Evolutionary conservation across 2,329 filamentous ascomycete species (phyloP), one percentile per base, ranked within the genome.

Genomic region (Elsinoe ampelina): DNA sequence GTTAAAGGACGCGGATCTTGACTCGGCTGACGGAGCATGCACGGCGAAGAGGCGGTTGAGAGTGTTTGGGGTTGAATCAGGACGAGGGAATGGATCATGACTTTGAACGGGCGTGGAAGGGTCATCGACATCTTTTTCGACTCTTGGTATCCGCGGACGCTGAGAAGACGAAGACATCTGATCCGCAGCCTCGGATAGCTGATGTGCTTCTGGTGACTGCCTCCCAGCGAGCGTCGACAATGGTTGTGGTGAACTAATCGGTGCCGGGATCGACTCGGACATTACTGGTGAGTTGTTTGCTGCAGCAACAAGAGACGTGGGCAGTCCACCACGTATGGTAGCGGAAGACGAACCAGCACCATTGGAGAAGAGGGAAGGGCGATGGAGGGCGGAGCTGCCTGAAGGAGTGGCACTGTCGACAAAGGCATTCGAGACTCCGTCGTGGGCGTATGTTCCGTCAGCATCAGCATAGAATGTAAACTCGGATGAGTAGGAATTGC

Each of bases 101-200:
- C 61, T 65, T 32, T 72, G 36, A 2, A 56, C 67, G 13, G 72
- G 70, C 1, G 69, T 71, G 8, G 68, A 72, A 0, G 75, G 74
- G 62, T 78, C 75, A 64, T 78, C 75, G 50, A 67, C 71, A 64
- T 75, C 74, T 63, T 78, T 78, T 60, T 76, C 73, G 5, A 72
- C 75, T 45, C 67, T 63, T 12, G 73, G 70, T 22, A 77, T 70
- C 38, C 65, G 66, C 30, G 61, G 60, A 39, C 62, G 59, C 54
- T 63, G 39, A n/a, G 50, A 54, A 11, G 57, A 54, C 13, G 48
- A 47, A 10, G 57, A 38, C 30, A 52, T 58, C 11, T 58, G 48
- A 26, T 30, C 36, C 26, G n/a, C 41, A 8, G 39, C 42, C 30
- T 45, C 41, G 20, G 20, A 15, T 11, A 15, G 50, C 50, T 30